Conservation (phyloP, 495 filamentous ascomycete species). For the Hypoxylon perforatum region DNA sequence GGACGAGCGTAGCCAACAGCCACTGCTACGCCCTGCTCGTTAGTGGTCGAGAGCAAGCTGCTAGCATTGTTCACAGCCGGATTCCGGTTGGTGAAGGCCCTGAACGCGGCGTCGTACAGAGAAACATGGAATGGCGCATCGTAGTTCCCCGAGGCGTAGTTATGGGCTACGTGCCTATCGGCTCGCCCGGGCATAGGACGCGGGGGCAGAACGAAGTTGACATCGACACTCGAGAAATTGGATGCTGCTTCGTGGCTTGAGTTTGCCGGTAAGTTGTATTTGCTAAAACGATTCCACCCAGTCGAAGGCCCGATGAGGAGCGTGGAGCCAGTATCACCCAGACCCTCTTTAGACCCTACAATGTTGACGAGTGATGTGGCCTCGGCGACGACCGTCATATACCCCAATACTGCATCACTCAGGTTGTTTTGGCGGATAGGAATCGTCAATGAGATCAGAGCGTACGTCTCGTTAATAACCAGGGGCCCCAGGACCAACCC, state of each 20-base stretch:
- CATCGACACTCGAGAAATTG: conserved; percentile 51
- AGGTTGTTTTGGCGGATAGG: conserved; percentile 75
- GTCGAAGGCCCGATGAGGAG: conserved; percentile 74
- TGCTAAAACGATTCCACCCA: conserved; percentile 71
- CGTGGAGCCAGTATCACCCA: conserved; percentile 73
- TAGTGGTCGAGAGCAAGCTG: conserved; percentile 71
- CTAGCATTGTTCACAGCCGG: conserved; percentile 67
- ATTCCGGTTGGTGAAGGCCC: conserved; percentile 62
- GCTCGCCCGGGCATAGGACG: conserved; percentile 44
- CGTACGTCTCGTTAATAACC: conserved; percentile 72
- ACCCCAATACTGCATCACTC: conserved; percentile 72
- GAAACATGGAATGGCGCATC: conserved; percentile 66
- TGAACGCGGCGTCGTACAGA: conserved; percentile 65
- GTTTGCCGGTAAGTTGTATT: conserved; percentile 48
- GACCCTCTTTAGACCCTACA: conserved; percentile 69
- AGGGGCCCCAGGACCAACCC: conserved; percentile 76
- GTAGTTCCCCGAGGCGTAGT: conserved; percentile 51
- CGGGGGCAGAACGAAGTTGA: conserved; percentile 61
- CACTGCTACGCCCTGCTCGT: conserved; percentile 73
- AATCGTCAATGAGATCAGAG: conserved; percentile 83
- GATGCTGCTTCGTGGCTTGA: conserved; percentile 45
- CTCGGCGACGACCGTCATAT: conserved; percentile 77
- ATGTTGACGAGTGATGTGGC: conserved; percentile 68
- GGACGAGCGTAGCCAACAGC: conserved; percentile 79
- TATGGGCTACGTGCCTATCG: conserved; percentile 61